Base-by-base conservation (phyloP, 306 rosid species). In the Psophocarpus tetragonolobus region DNA sequence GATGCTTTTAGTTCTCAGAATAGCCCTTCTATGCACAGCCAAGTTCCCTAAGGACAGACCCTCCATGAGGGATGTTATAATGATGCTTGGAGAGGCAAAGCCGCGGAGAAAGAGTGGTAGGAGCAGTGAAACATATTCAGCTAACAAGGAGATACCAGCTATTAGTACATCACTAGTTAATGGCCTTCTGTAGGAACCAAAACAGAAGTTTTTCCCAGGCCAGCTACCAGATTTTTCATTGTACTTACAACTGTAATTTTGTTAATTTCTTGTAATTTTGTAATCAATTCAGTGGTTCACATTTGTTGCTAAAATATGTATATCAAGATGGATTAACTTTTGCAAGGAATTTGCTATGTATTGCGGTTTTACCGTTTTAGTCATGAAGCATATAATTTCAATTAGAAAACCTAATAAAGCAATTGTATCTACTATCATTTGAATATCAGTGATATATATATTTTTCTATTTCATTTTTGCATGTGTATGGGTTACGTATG, bases 31-130 rank as follows among this genome's bases (percentile, higher is more conserved):
- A 32, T 95, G 99, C 88, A 95, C 99, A 9, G 89, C 94, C 60
- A 92, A 86, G 88, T 88, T 83, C 73, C 97, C 99, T 2, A 95
- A 91, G 84, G 98, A 92, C 15, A 89, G 98, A 70, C 99, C 98
- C 20, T 89, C 98, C 81, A 95, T 95, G 99, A 92, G 91, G 41
- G 98, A 95, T 82, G 96, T 91, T 66, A 87, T 90, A 64, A 91
- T 93, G 80, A 95, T 95, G 96, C 96, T 95, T 41, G 97, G 87
- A 81, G 99, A 92, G 85, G 99, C 98, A 73, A 92, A 86, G 76
- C 99, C 99, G 8, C 39, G 97, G 73, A 86, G 99, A 65, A 95
- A 95, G 84, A 81, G 91, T 84, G 84, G 83, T 24, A 80, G 84
- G 86, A 87, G 64, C 78, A 78, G 73, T 54, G 85, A 90, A 39